These are phyloP conservation scores for Chaetomium sp. DNA, from an alignment of 2,329 filamentous ascomycete species.

Conservation along the genomic window DNA sequence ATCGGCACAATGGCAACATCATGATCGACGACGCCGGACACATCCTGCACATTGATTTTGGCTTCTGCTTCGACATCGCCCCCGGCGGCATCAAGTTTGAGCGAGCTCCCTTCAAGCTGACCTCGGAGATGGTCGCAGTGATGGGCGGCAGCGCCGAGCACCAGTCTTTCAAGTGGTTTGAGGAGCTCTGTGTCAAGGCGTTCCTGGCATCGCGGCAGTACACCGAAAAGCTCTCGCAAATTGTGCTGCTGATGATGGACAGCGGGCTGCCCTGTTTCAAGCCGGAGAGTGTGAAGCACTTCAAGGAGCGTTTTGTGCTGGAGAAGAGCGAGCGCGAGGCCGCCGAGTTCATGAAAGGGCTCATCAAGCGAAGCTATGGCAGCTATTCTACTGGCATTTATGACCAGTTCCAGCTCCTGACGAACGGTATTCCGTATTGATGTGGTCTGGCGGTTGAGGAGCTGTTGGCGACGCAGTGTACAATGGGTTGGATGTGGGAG, in stretches of 20 bases:
- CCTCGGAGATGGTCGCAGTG: constrained; percentile 96
- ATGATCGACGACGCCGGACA: constrained; percentile 98
- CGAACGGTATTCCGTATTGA: constrained; percentile 94
- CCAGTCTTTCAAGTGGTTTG: constrained; percentile 92
- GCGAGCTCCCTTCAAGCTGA: constrained; percentile 97
- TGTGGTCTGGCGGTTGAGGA: neutral
- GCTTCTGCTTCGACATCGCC: constrained; percentile 98
- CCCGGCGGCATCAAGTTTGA: constrained; percentile 97
- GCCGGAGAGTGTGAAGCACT: constrained; percentile 89
- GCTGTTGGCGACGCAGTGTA: neutral
- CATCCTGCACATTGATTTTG: constrained; percentile 98
- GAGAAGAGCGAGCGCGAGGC: constrained; percentile 92
- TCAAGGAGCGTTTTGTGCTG: constrained; percentile 87
- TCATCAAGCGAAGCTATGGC: constrained; percentile 86
- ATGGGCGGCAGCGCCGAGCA: constrained; percentile 88
- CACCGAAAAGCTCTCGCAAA: constrained; percentile 83
- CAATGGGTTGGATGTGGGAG: neutral
- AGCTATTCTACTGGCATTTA: constrained; percentile 94
- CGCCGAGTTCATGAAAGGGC: constrained; percentile 86
- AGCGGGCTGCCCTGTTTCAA: constrained; percentile 97
- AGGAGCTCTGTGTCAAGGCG: constrained; percentile 92
- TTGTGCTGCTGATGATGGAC: constrained; percentile 94
- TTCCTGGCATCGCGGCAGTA: constrained; percentile 88
- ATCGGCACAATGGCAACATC: constrained; percentile 98
- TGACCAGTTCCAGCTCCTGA: constrained; percentile 96